phyloP scores from a whole-genome alignment of 2,329 filamentous ascomycete genomes.

The Purpureocillium takamizusanense region DNA sequence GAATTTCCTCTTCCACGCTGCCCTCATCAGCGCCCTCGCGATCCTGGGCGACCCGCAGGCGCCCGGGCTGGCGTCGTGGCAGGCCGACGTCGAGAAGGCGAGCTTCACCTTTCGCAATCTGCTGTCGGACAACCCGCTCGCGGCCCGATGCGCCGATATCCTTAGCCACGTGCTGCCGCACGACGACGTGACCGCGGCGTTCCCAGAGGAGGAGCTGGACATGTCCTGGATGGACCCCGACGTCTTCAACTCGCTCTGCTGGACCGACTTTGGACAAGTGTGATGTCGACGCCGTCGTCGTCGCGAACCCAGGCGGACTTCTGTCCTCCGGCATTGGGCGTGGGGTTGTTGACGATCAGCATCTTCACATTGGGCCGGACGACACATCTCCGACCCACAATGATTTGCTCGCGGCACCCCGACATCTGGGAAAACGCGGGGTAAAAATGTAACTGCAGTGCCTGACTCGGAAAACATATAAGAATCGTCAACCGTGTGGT shows the following conservation, averaged over 20 bases:
- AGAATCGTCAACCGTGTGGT: too few species aligned
- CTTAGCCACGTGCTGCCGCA: constrained; percentile 15
- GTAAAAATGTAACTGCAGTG: too few species aligned
- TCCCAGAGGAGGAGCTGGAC: constrained; percentile 8
- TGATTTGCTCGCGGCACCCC: not conserved
- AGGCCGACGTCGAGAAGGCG: constrained; percentile 17
- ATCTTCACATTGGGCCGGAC: not conserved
- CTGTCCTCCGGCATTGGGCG: not conserved
- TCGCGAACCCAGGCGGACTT: not conserved
- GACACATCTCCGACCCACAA: not conserved
- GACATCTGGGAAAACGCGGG: too few species aligned
- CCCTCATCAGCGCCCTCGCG: constrained; percentile 17
- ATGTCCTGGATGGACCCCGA: constrained; percentile 12
- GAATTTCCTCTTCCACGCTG: constrained; percentile 22
- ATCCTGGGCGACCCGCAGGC: constrained; percentile 17
- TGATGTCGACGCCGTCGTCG: not conserved
- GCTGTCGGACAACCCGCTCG: constrained; percentile 14
- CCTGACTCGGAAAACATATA: too few species aligned
- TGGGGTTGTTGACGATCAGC: too few species aligned
- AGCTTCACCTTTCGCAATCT: constrained; percentile 13
- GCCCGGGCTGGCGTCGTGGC: constrained; percentile 15
- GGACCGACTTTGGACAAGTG: constrained; percentile 3
- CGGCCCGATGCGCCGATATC: constrained; percentile 17
- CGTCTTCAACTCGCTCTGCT: constrained; percentile 5
- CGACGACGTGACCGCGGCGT: not conserved